Base-by-base conservation (phyloP, 495 filamentous ascomycete genomes). In the Penicillium pulvis region DNA sequence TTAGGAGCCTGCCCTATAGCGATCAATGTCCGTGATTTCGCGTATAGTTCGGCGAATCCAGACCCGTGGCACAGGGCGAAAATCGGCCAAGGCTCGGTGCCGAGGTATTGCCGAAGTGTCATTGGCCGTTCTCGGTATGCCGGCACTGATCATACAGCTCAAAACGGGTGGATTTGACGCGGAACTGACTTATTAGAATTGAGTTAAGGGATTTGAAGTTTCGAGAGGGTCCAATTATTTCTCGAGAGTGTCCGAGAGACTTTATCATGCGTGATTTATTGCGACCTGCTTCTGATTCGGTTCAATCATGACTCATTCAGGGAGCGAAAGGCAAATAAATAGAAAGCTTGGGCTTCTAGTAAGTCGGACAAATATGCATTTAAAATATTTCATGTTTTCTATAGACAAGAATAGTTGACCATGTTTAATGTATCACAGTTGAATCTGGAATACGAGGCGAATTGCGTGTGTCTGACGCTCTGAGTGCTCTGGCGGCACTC, bases 61-160 rank as follows among this genome's bases (percentile, higher is more conserved):
- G 20, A 2, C 20, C 20, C 20, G 20, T 23, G 20, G 20, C 20
- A 23, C 1, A 10, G 55, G 45, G 28, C 44, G 35, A 51, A 57
- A 47, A 48, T 43, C 62, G 59, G 51, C 12, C 53, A 3, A 41
- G 46, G n/a, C 43, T 65, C 62, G 62, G 62, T 46, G 23, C 62
- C 62, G 62, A 65, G 36, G 3, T 11, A 65, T 56, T 26, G 7
- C 62, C 62, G 62, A 30, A 17, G 2, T 39, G 30, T 17, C 14
- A 30, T 49, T 12, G 14, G 46, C 14, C 16, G 16, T 31, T 26
- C 26, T 31, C 46, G 44, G 49, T 26, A 58, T 45, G 42, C 20
- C 35, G 36, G 28, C 26, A 30, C 28, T 39, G 48, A 44, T 59
- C 47, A 39, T 35, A 23, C 20, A 53, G 35, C 36, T n/a, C 44